These are phyloP conservation scores for Trametes cinnabarina DNA, from an alignment of 768 basidiomycete species.

Conservation along the genomic window DNA sequence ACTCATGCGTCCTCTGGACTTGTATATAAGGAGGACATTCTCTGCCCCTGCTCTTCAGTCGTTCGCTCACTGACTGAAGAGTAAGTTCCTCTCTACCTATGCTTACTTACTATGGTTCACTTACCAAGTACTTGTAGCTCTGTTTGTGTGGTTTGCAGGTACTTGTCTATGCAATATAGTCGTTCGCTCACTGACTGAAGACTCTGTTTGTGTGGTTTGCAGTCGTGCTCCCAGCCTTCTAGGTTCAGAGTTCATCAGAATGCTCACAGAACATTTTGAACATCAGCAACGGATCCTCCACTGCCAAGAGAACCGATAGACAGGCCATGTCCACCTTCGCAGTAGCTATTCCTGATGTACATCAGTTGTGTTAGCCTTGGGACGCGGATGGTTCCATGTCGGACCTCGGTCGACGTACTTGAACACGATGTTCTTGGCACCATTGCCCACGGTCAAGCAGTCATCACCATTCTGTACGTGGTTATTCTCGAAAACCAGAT, in stretches of 20 bases:
- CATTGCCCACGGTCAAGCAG: slow-evolving; percentile 56
- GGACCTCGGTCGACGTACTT: slow-evolving; percentile 7
- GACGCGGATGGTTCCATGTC: neutral
- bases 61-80: too few species aligned
- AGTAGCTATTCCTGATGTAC: slow-evolving; percentile 45
- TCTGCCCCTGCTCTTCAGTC: too few species aligned
- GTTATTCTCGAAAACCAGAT: slow-evolving; percentile 59
- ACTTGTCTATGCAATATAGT: too few species aligned
- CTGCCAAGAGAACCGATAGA: slow-evolving; percentile 51
- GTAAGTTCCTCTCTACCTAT: too few species aligned
- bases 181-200: too few species aligned
- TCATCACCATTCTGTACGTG: slow-evolving; percentile 60
- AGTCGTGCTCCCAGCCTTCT: too few species aligned
- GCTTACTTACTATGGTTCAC: too few species aligned
- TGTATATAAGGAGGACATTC: too few species aligned
- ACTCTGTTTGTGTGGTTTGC: too few species aligned
- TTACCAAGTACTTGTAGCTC: too few species aligned
- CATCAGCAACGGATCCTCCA: slow-evolving; percentile 47
- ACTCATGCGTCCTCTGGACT: too few species aligned
- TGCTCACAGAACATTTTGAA: slow-evolving; percentile 55
- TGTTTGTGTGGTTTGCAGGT: too few species aligned
- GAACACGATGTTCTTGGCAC: slow-evolving; percentile 52
- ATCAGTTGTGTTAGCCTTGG: neutral
- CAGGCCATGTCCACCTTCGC: slow-evolving; percentile 58
- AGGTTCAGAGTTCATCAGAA: neutral